phyloP scores from a whole-genome alignment of 2,329 filamentous ascomycete species.

The Dothiorella sarmentorum region DNA sequence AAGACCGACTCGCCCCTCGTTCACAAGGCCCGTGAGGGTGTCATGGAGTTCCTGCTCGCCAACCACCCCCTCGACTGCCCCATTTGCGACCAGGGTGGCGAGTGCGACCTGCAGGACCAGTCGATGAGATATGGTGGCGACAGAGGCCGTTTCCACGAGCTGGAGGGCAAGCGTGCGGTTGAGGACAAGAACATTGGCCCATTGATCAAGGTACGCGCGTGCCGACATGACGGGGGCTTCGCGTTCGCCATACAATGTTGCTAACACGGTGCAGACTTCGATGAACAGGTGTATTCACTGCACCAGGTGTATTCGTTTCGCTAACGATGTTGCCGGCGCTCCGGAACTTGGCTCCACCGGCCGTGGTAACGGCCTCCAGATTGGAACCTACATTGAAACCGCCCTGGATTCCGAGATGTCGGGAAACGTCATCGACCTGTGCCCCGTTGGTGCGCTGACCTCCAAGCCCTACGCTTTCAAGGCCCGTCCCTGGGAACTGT shows the following conservation, averaged over 20 bases:
- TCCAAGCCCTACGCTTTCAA: constrained; percentile 98
- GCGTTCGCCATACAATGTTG: background rate
- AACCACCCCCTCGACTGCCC: constrained; percentile 96
- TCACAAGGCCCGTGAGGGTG: constrained; percentile 96
- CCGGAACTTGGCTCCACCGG: constrained; percentile 92
- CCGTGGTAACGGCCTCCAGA: constrained; percentile 95
- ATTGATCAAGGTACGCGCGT: constrained; percentile 68
- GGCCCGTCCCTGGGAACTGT: constrained; percentile 93
- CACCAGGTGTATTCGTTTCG: constrained; percentile 94
- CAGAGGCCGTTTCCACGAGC: constrained; percentile 93
- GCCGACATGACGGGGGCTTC: background rate
- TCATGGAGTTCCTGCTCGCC: constrained; percentile 97
- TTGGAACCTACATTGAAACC: constrained; percentile 94
- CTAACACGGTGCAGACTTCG: constrained; percentile 62
- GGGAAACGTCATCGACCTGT: constrained; percentile 96
- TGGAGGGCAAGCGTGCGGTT: constrained; percentile 91
- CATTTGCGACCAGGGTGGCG: constrained; percentile 97
- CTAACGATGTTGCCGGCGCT: constrained; percentile 94
- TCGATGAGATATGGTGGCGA: constrained; percentile 98
- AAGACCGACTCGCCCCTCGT: constrained; percentile 95
- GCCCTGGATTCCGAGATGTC: constrained; percentile 93
- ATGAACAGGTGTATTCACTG: constrained; percentile 99
- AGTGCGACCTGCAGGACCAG: constrained; percentile 98
- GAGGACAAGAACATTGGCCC: constrained; percentile 99
- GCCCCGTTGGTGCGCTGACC: constrained; percentile 92